These are phyloP conservation scores for Rauvolfia tetraphylla DNA, from an alignment of 257 asterid genomes.

Conservation along the genomic window DNA sequence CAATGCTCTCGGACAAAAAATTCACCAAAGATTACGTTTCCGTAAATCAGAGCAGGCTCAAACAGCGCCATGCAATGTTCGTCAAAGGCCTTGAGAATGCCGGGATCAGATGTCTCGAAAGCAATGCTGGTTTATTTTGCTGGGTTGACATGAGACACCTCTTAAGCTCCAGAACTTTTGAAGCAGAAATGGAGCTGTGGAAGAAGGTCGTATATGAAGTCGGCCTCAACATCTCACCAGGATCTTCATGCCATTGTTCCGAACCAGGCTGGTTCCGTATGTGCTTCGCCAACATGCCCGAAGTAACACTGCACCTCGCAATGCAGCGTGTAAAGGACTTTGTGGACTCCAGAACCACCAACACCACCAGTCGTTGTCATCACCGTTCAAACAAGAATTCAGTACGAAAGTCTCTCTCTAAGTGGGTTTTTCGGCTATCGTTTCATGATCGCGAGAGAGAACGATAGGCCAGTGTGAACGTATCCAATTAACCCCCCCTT, in stretches of 20 bases:
- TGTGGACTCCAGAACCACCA: slow-evolving; percentile 24
- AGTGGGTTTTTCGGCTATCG: slow-evolving; percentile 80
- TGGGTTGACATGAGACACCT: slow-evolving; percentile 87
- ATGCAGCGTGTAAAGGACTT: slow-evolving; percentile 47
- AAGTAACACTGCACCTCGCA: slow-evolving; percentile 55
- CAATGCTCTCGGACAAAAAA: slow-evolving; percentile 61
- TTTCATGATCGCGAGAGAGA: slow-evolving; percentile 55
- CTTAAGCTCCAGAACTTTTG: slow-evolving; percentile 38
- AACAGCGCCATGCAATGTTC: slow-evolving; percentile 52
- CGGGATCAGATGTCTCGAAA: slow-evolving; percentile 55
- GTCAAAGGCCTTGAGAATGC: slow-evolving; percentile 43
- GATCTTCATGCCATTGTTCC: slow-evolving; percentile 73
- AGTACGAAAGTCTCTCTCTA: slow-evolving; percentile 42
- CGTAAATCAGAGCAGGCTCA: slow-evolving; percentile 49
- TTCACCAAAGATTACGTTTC: slow-evolving; percentile 45
- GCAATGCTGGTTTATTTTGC: slow-evolving; percentile 75
- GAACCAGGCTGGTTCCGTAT: slow-evolving; percentile 91
- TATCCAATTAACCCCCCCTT: slow-evolving; percentile 4
- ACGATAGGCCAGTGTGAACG: slow-evolving; percentile 37
- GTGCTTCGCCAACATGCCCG: slow-evolving; percentile 85
- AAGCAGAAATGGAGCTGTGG: slow-evolving; percentile 76
- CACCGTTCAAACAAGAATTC: slow-evolving; percentile 28
- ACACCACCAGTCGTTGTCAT: not conserved
- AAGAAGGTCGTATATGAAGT: slow-evolving; percentile 72
- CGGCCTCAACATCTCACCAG: slow-evolving; percentile 78